phyloP scores from a whole-genome alignment of 768 basidiomycete species.

The Bullera alba region DNA sequence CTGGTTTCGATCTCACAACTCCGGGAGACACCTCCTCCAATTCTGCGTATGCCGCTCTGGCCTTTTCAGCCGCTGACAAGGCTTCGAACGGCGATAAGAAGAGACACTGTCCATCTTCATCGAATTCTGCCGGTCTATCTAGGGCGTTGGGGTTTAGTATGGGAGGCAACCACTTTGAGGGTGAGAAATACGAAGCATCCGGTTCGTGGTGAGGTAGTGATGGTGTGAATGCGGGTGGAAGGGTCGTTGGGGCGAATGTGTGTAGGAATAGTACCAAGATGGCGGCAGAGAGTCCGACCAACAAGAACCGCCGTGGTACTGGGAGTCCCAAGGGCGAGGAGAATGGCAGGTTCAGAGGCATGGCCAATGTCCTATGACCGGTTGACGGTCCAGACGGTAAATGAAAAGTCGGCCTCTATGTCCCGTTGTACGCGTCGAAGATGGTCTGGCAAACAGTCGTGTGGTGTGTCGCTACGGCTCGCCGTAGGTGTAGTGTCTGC shows the following conservation, averaged over 20 bases:
- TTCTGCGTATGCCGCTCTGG: slow-evolving; percentile 29
- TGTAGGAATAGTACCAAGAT: slow-evolving; percentile 36
- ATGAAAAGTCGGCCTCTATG: too few species aligned
- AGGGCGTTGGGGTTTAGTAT: slow-evolving; percentile 30
- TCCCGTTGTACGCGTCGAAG: too few species aligned
- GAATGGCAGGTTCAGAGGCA: slow-evolving; percentile 24
- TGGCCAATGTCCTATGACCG: too few species aligned
- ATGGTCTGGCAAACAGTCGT: too few species aligned
- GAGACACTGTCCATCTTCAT: slow-evolving; percentile 43
- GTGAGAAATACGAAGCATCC: slow-evolving; percentile 33
- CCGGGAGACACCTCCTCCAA: slow-evolving; percentile 37
- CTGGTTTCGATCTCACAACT: slow-evolving; percentile 21
- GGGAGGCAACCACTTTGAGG: slow-evolving; percentile 42
- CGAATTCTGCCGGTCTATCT: slow-evolving; percentile 36
- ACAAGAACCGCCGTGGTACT: slow-evolving; percentile 36
- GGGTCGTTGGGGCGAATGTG: slow-evolving; percentile 31
- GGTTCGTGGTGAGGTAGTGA: slow-evolving; percentile 24
- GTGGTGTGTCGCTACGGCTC: too few species aligned
- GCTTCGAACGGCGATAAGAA: slow-evolving; percentile 43
- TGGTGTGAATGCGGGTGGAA: slow-evolving; percentile 25
- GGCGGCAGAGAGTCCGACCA: slow-evolving; percentile 24
- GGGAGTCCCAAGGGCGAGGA: slow-evolving; percentile 20
- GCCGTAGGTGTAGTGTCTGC: too few species aligned
- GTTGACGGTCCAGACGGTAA: too few species aligned
- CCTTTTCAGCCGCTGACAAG: slow-evolving; percentile 31